These are phyloP conservation scores for Kodamaea alishanica DNA, from an alignment of 1,139 yeast species.

Conservation along the genomic window DNA sequence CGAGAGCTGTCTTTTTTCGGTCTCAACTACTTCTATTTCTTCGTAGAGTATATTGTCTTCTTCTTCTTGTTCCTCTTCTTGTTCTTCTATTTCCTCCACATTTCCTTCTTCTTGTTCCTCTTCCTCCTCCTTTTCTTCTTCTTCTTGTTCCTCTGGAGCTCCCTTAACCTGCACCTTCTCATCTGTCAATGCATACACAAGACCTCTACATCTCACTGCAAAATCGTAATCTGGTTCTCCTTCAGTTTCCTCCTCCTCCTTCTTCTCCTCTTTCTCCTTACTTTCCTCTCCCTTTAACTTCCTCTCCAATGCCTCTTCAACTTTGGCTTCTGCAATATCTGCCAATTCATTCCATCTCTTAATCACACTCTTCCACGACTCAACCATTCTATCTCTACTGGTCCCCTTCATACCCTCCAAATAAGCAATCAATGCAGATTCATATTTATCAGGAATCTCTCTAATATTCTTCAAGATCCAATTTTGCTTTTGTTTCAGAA, in stretches of 20 bases:
- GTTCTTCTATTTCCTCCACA: neutral
- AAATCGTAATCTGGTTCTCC: constrained; percentile 28
- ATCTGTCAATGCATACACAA: constrained; percentile 35
- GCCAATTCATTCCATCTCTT: constrained; percentile 56
- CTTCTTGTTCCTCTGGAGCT: constrained; percentile 18
- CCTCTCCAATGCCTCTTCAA: constrained; percentile 33
- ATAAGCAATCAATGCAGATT: constrained; percentile 52
- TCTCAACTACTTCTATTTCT: constrained; percentile 8
- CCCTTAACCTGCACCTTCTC: constrained; percentile 37
- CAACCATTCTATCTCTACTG: constrained; percentile 54
- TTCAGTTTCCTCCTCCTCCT: constrained; percentile 10
- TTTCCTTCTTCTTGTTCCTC: constrained; percentile 7
- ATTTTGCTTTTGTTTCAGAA: constrained; percentile 89
- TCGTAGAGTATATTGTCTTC: constrained; percentile 7
- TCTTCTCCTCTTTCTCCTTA: constrained; percentile 11
- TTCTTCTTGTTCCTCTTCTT: neutral
- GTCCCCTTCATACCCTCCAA: constrained; percentile 74
- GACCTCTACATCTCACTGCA: constrained; percentile 43
- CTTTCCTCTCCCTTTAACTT: constrained; percentile 10
- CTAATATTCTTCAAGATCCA: constrained; percentile 78
- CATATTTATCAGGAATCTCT: constrained; percentile 54
- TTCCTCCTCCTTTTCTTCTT: constrained; percentile 9
- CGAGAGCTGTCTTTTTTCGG: constrained; percentile 4
- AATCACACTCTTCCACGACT: constrained; percentile 47
- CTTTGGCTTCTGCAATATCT: constrained; percentile 35